phyloP scores from a whole-genome alignment of 106 monocot genomes.

The Ottelia alismoides region DNA sequence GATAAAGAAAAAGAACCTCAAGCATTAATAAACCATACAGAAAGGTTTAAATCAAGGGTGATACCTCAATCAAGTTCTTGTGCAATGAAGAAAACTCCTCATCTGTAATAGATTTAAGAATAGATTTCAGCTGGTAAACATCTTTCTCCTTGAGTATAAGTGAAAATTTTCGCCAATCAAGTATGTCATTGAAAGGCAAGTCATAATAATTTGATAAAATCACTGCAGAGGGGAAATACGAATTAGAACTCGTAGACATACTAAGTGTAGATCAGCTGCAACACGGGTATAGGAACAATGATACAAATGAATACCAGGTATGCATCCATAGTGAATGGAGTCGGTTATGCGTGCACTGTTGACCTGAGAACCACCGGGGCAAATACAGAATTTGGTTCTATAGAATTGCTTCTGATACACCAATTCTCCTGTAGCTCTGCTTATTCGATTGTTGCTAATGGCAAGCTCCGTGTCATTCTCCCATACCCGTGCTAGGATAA shows the following conservation, averaged over 20 bases:
- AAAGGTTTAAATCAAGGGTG: too few relatives aligned
- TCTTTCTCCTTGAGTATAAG: conserved; percentile 75
- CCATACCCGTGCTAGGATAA: conserved; percentile 89
- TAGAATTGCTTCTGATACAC: conserved; percentile 90
- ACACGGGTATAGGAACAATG: too few relatives aligned
- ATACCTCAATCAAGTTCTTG: conserved; percentile 70
- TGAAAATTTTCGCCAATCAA: conserved; percentile 79
- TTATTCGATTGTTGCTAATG: conserved; percentile 93
- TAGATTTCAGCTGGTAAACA: conserved; percentile 77
- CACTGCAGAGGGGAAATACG: too few relatives aligned
- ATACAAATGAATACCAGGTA: conserved; percentile 52
- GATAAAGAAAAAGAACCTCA: too few relatives aligned
- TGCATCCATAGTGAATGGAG: conserved; percentile 93
- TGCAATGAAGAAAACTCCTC: conserved; percentile 59
- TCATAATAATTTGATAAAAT: conserved; percentile 93
- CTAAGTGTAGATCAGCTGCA: too few relatives aligned
- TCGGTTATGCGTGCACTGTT: conserved; percentile 93
- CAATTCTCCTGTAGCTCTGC: conserved; percentile 69
- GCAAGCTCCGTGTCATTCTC: conserved; percentile 97
- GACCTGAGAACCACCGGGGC: conserved; percentile 97
- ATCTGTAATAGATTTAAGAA: conserved; percentile 58
- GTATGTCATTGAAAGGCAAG: conserved; percentile 84
- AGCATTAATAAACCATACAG: too few relatives aligned
- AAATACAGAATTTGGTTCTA: conserved; percentile 86
- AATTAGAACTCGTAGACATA: neutral